Evolutionary conservation across 495 filamentous ascomycete species (phyloP).

Genomic region (Podospora australis): DNA sequence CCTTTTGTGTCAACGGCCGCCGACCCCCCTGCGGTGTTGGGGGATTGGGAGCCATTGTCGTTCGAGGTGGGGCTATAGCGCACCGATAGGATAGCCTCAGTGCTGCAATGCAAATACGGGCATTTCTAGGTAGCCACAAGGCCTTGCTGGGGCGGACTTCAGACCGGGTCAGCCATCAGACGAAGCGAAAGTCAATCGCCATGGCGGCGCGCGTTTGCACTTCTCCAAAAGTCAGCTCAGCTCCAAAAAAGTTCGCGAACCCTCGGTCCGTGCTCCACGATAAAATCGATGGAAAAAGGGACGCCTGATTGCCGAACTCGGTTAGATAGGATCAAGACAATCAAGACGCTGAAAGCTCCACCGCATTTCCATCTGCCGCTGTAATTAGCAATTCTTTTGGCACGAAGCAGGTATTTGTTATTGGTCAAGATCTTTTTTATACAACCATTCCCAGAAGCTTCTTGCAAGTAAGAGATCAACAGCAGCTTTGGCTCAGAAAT

Average conservation of each 20-base stretch:
- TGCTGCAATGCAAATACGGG: too few relatives aligned
- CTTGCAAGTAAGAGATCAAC: too few relatives aligned
- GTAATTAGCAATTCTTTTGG: too few relatives aligned
- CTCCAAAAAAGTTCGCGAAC: constrained; percentile 1
- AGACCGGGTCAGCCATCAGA: background rate
- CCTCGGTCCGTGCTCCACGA: background rate
- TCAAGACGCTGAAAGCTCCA: too few relatives aligned
- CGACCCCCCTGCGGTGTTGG: background rate
- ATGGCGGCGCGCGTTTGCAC: background rate
- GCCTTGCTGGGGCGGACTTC: background rate
- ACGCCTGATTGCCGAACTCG: background rate
- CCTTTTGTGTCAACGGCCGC: constrained; percentile 12
- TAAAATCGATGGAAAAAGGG: background rate
- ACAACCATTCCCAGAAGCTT: too few relatives aligned
- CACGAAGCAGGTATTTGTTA: too few relatives aligned
- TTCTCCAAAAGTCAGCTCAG: background rate
- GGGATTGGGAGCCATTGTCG: constrained; percentile 1
- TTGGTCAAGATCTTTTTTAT: too few relatives aligned
- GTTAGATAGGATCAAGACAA: too few relatives aligned
- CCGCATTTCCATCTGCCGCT: too few relatives aligned
- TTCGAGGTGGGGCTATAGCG: background rate
- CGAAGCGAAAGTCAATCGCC: background rate
- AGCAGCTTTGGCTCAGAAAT: too few relatives aligned
- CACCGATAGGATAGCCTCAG: too few relatives aligned
- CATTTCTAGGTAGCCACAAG: too few relatives aligned